Base-by-base conservation (phyloP, 768 basidiomycete species). In the Dentipellis sp. region DNA sequence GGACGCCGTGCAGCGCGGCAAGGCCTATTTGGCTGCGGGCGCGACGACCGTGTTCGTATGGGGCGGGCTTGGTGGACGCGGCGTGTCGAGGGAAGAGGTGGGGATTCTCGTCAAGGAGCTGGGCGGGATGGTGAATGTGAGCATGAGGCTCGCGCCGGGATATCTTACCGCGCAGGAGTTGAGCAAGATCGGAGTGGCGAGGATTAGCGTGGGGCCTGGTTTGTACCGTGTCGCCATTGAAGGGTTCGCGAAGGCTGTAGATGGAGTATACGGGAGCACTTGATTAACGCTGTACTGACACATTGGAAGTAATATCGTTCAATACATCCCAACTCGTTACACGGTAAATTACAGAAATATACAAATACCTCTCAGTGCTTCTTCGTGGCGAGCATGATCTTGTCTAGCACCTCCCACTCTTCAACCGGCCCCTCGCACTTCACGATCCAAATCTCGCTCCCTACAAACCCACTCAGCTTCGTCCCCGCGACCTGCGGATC, bases 341-440 rank as follows among this genome's bases (percentile, higher is more conserved):
- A 29, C 29, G 29, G 29, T 29, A 29, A 29, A 29, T 29, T 29
- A 29, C 29, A 29, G 6, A 16, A 16, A 45, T 52, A 29, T 6
- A 51, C n/a, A 16, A 8, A 34, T 51, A n/a, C 50, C 4, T 10
- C 17, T 38, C 29, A 54, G 8, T 8, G 16, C 49, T 59, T 47
- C 23, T 22, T 34, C n/a, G 42, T 54, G 12, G 54, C 55, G 2
- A 59, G 55, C 35, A 53, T 22, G 35, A 75, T 64, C 58, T 69
- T 77, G 35, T 72, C 75, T 23, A 79, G 62, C 2, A 84, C 69
- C 45, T 67, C 64, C 86, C 86, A 88, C 19, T 66, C 69, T 56
- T 79, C 77, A 0, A 85, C 82, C 0, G 77, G 79, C 12, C 84
- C 84, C 16, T 77, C 76, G 60, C 83, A 86, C 34, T 71, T 64